Evolutionary conservation across 805 yeast species (phyloP).

Genomic region (Lipomyces kockii): DNA sequence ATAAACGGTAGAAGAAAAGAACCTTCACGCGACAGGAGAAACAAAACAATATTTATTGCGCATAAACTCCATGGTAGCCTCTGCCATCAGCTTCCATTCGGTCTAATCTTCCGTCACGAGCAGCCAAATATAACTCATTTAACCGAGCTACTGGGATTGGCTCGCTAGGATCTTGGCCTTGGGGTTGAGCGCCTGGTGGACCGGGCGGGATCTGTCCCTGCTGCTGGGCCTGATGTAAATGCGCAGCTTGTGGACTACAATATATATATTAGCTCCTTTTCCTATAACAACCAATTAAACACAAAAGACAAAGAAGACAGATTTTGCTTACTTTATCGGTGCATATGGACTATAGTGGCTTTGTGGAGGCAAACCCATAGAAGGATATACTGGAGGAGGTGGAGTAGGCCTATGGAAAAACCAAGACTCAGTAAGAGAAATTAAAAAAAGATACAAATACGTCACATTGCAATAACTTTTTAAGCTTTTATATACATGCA

Average conservation of each 20-base stretch:
- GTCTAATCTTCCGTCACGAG: slow-evolving; percentile 61
- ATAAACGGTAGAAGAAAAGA: slow-evolving; percentile 14
- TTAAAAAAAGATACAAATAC: slow-evolving; percentile 24
- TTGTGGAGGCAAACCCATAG: slow-evolving; percentile 44
- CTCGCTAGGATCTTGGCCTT: slow-evolving; percentile 44
- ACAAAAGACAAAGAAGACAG: slow-evolving; percentile 13
- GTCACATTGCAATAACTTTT: slow-evolving; percentile 16
- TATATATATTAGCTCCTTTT: slow-evolving; percentile 10
- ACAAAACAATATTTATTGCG: slow-evolving; percentile 41
- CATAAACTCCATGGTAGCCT: slow-evolving; percentile 51
- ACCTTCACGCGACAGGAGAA: slow-evolving; percentile 7
- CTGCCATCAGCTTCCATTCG: slow-evolving; percentile 56
- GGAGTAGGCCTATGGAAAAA: slow-evolving; percentile 42
- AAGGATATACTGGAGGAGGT: slow-evolving; percentile 45
- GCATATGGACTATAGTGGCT: slow-evolving; percentile 46
- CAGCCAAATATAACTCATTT: slow-evolving; percentile 59
- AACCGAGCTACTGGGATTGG: slow-evolving; percentile 50
- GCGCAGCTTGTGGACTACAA: slow-evolving; percentile 36
- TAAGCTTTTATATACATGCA: slow-evolving; percentile 20
- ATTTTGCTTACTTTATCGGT: slow-evolving; percentile 40
- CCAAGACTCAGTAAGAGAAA: slow-evolving; percentile 33
- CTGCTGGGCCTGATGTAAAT: slow-evolving; percentile 27
- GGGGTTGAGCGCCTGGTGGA: slow-evolving; percentile 36
- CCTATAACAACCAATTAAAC: slow-evolving; percentile 1
- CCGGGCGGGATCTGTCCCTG: slow-evolving; percentile 29